A percentile compares a stretch with the other conserved stretches of the same genome.
phyloP scores from a whole-genome alignment of 176 grass and related monocot species.

The Hordeum vulgare region DNA sequence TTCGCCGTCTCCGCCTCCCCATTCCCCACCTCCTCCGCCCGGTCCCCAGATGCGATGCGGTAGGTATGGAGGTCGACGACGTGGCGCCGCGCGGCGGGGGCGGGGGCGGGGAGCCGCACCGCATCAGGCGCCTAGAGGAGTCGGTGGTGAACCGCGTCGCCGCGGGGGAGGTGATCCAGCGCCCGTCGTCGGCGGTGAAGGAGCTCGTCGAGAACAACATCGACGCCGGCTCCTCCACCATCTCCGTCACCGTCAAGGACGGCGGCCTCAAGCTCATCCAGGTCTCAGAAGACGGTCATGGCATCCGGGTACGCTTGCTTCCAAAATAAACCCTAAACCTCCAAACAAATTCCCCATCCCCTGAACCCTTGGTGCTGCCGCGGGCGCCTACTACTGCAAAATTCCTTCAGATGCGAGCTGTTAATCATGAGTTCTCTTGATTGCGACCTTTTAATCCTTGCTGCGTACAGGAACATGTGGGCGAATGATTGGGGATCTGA shows the following conservation, averaged over 20 bases:
- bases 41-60: neutral
- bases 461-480: neutral
- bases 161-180: constrained; percentile 85
- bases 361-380: too few relatives aligned
- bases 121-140: constrained; percentile 64
- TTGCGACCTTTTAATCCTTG: neutral
- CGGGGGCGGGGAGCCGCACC: constrained; percentile 36
- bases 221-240: constrained; percentile 62
- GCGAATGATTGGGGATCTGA: neutral
- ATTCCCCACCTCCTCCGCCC: neutral
- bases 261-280: constrained; percentile 89
- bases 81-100: neutral
- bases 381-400: too few relatives aligned
- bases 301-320: constrained; percentile 54
- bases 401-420: too few relatives aligned
- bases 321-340: constrained; percentile 19
- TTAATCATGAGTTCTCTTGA: neutral
- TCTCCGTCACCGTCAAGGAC: constrained; percentile 78
- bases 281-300: constrained; percentile 85
- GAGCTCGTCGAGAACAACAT: constrained; percentile 91
- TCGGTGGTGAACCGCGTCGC: constrained; percentile 94
- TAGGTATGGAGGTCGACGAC: constrained; percentile 37
- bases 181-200: constrained; percentile 75
- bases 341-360: too few relatives aligned
- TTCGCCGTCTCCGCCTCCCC: neutral